Conservation (phyloP, 371 early-diverging fungal species). For the Mycotypha africana region DNA sequence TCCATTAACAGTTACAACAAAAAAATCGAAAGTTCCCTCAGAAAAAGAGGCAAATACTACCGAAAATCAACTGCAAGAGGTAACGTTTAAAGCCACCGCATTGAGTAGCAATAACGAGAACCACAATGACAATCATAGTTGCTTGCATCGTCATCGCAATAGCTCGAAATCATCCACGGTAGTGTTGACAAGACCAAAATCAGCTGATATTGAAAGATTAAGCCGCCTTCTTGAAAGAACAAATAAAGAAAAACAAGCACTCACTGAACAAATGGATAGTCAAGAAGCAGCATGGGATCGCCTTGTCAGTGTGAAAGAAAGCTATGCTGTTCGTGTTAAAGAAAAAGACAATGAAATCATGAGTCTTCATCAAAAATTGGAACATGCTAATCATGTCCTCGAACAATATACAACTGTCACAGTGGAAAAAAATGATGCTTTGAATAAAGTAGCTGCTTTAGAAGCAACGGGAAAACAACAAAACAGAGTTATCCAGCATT, state of each 20-base stretch:
- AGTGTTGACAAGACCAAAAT: no score
- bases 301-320: constrained; percentile 32
- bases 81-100: no score
- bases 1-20: no score
- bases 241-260: not conserved
- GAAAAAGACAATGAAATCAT: constrained; percentile 26
- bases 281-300: constrained; percentile 38
- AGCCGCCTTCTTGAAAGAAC: not conserved
- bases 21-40: no score
- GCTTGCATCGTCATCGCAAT: no score
- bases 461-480: constrained; percentile 21
- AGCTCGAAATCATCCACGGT: no score
- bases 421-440: not conserved
- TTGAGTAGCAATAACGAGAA: no score
- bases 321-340: constrained; percentile 32
- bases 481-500: constrained; percentile 19
- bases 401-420: constrained; percentile 4
- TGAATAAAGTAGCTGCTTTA: constrained; percentile 1
- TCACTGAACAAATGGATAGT: constrained; percentile 16
- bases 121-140: no score
- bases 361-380: constrained; percentile 1
- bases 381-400: constrained; percentile 1
- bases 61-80: no score
- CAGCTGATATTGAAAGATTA: no score
- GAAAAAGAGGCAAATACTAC: no score